Percentiles rank a stretch among this genome's conserved stretches.
These are phyloP conservation scores for Pseudoneurospora amorphoporcata DNA, from an alignment of 495 filamentous ascomycete genomes.

Conservation along the genomic window DNA sequence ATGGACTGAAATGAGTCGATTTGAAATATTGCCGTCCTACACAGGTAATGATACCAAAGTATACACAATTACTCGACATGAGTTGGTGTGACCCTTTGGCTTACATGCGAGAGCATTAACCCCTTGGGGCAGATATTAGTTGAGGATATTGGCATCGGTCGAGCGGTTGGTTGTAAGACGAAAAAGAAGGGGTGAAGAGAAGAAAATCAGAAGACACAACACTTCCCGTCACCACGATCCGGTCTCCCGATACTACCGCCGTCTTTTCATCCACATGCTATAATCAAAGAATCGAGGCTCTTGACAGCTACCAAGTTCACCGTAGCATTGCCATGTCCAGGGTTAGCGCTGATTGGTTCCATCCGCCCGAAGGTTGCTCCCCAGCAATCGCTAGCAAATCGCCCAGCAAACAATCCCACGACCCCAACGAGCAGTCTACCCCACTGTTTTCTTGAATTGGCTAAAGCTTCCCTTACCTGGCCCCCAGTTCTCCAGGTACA, in stretches of 20 bases:
- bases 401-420: slow-evolving; percentile 7
- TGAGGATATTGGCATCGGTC: background rate
- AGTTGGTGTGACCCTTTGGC: background rate
- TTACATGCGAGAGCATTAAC: background rate
- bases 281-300: background rate
- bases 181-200: background rate
- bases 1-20: background rate
- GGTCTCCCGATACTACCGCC: background rate
- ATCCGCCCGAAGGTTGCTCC: slow-evolving; percentile 15
- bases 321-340: background rate
- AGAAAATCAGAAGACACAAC: background rate
- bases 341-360: slow-evolving; percentile 18
- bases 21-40: background rate
- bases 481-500: background rate
- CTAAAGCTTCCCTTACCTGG: background rate
- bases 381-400: background rate
- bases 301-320: background rate
- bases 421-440: background rate
- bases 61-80: background rate
- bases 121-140: background rate
- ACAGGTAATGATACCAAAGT: background rate
- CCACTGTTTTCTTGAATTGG: background rate
- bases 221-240: background rate
- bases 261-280: slow-evolving; percentile 2
- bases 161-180: background rate